Evolutionary conservation across 2,329 filamentous ascomycete species (phyloP).

Genomic region (Podosphaera leucotricha): DNA sequence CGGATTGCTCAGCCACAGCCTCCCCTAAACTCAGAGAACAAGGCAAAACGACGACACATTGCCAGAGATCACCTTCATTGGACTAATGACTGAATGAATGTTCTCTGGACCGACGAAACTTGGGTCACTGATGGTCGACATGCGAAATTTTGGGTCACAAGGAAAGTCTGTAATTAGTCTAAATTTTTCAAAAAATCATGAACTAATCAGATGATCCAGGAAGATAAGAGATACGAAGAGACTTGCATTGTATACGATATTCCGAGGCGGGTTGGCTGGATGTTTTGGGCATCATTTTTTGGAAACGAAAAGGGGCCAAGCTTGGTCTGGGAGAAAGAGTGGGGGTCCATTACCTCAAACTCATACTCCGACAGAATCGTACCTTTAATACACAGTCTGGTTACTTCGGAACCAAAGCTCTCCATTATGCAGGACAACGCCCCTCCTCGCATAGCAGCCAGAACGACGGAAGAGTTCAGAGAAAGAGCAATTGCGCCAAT

Average conservation of each 20-base stretch:
- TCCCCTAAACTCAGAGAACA: not conserved
- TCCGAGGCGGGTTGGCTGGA: not conserved
- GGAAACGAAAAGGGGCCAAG: not conserved
- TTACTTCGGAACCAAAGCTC: too few species aligned
- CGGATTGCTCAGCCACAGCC: not conserved
- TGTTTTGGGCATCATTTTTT: not conserved
- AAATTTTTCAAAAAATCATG: not conserved
- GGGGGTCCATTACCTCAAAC: not conserved
- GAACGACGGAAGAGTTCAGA: not conserved
- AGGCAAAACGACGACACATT: not conserved
- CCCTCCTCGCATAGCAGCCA: not conserved
- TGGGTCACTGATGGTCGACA: not conserved
- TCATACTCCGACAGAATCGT: not conserved
- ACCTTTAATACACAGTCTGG: not conserved
- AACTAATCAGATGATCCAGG: not conserved
- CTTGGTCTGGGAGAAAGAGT: not conserved
- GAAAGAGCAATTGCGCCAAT: slow-evolving; percentile 1
- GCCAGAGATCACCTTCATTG: not conserved
- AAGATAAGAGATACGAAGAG: not conserved
- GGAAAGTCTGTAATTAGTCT: not conserved
- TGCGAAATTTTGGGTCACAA: not conserved
- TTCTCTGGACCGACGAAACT: not conserved
- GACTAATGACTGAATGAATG: not conserved
- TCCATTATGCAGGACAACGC: not conserved
- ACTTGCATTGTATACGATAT: not conserved